Evolutionary conservation across 106 monocot species (phyloP), one percentile per base, ranked within the genome.

Genomic region (Dioscorea zingiberensis): DNA sequence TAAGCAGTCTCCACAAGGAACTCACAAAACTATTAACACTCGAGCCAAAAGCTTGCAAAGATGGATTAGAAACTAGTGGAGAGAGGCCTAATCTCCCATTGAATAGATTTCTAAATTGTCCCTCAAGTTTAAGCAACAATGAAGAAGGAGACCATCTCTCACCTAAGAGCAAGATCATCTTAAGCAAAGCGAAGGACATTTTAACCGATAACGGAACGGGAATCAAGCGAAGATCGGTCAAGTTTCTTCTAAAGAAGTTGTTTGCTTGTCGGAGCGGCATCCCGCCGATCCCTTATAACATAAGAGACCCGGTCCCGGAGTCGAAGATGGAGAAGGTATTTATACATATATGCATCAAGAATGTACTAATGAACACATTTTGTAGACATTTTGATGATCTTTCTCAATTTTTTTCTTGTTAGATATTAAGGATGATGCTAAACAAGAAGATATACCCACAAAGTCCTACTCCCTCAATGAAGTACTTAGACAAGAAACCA

Each of bases 401-500:
- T 38, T 38, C 9, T 6, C 38, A 38, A 38, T 38, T 0, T 38
- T 38, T 0, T 38, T 30, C 30, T 30, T 38, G 38, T 38, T 38
- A 94, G 90, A 21, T 94, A 27, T 60, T 84, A 49, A 84, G 62
- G 74, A 66, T 74, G 32, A 53, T 90, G 54, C 70, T 94, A 26
- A 74, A 80, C 27, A 94, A 82, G 69, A 94, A 87, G 64, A 77
- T 87, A 64, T 75, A 82, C 62, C 69, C 76, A 62, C 84, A 75
- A 28, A 84, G 65, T 26, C 49, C 80, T 23, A 48, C 76, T 58
- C 57, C 70, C 16, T 21, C 38, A 13, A 89, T 73, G 66, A 86
- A 77, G 60, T 82, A 69, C 56, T 62, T 86, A 60, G 89, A 75
- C 47, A 71, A 77, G 27, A 84, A 75, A 68, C 59, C 62, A 0